Percentiles rank a stretch among this genome's conserved stretches.
Conservation (phyloP, 2,329 filamentous ascomycete species). For the Ophiocordyceps unilateralis region DNA sequence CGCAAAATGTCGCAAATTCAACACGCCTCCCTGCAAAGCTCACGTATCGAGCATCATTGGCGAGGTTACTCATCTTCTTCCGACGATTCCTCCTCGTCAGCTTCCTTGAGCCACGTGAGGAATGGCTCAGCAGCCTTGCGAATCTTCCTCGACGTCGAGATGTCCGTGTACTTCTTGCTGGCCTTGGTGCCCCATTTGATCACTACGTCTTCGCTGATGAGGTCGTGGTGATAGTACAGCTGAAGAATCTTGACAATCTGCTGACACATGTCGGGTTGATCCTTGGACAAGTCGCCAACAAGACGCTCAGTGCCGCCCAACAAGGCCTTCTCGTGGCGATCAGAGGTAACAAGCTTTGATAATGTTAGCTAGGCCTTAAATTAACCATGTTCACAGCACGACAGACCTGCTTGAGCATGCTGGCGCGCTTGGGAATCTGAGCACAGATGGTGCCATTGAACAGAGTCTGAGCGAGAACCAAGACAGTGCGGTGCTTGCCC, state of each 20-base stretch:
- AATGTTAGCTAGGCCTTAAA: background rate
- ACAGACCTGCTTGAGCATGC: slow-evolving; percentile 65
- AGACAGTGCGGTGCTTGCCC: slow-evolving; percentile 78
- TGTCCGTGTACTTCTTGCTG: slow-evolving; percentile 95
- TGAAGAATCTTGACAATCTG: slow-evolving; percentile 76
- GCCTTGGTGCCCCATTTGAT: slow-evolving; percentile 87
- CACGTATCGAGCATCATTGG: too few species aligned
- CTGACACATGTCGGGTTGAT: slow-evolving; percentile 59
- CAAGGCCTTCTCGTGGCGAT: slow-evolving; percentile 89
- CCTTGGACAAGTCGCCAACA: slow-evolving; percentile 51
- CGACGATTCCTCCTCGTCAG: slow-evolving; percentile 53
- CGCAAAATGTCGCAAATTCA: background rate
- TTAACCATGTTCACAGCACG: too few species aligned
- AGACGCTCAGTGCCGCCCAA: slow-evolving; percentile 92
- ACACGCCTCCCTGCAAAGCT: background rate
- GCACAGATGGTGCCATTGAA: slow-evolving; percentile 81
- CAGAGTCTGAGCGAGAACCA: slow-evolving; percentile 82
- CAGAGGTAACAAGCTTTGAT: slow-evolving; percentile 46
- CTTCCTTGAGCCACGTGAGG: slow-evolving; percentile 82
- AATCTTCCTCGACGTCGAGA: slow-evolving; percentile 81
- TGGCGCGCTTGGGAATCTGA: slow-evolving; percentile 70
- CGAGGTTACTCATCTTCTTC: slow-evolving; percentile 33
- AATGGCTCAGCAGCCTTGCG: slow-evolving; percentile 90
- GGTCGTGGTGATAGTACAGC: slow-evolving; percentile 78
- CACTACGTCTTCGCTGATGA: slow-evolving; percentile 75